Evolutionary conservation across 1,284 basidiomycete genomes (phyloP).

Genomic region (Exobasidium rhododendri): DNA sequence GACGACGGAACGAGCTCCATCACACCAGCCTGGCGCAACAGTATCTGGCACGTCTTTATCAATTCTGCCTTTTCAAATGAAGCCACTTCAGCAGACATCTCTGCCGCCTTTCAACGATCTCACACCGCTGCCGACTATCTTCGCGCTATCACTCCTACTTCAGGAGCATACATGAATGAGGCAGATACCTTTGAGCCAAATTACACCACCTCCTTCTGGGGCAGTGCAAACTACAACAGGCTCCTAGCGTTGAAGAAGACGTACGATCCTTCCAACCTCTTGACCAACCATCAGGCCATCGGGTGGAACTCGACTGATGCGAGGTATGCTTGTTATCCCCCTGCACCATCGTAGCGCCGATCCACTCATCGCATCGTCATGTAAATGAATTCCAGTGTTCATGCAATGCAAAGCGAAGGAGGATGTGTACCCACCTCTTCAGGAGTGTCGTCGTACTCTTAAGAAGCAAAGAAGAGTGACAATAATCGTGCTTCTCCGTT

Average conservation of each 20-base stretch:
- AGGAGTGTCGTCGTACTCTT: too few relatives aligned
- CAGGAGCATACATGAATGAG: conserved; percentile 21
- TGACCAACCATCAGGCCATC: conserved; percentile 5
- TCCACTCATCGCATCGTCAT: background rate
- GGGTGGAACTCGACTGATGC: background rate
- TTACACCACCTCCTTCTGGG: conserved; percentile 17
- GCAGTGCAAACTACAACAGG: conserved; percentile 15
- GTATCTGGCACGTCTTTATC: conserved; percentile 18
- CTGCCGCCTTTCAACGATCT: background rate
- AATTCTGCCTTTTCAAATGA: background rate
- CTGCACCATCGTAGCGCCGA: background rate
- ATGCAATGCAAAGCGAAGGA: background rate
- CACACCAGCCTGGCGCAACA: conserved; percentile 19
- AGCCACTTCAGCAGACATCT: background rate
- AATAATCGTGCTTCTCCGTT: too few relatives aligned
- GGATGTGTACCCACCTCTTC: too few relatives aligned
- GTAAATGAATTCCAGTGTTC: background rate
- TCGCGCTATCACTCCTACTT: background rate
- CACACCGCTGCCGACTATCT: conserved; percentile 12
- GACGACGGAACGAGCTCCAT: background rate
- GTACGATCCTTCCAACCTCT: conserved; percentile 19
- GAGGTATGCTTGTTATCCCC: conserved; percentile 8
- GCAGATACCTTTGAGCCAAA: conserved; percentile 11
- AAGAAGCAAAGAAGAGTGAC: too few relatives aligned
- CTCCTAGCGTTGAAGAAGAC: conserved; percentile 17